Evolutionary conservation across 805 yeast genomes (phyloP), one percentile per base, ranked within the genome.

Genomic region (Scheffersomyces lignosus): DNA sequence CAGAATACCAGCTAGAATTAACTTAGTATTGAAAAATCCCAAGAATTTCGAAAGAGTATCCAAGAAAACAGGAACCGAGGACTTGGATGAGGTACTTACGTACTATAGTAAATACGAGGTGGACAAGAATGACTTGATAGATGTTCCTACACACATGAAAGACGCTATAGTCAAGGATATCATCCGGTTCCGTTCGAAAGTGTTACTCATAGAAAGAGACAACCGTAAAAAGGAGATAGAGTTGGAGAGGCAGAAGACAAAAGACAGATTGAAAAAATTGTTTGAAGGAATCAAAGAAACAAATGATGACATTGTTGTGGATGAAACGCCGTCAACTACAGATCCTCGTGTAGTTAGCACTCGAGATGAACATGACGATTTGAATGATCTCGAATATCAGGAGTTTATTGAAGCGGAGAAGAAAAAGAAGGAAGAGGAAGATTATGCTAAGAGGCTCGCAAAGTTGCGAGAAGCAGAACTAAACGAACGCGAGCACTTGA

Each of bases 51-150:
- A 56, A 24, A 49, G 33, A 18, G 31, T 38, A 1, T 25, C 51
- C 4, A 41, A 40, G 22, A 44, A 40, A 18, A 39, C 56, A n/a
- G 65, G 63, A 2, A 61, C 66, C 2, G 69, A 62, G 33, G 67
- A 60, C 40, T 45, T 64, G 37, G 66, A 60, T 32, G 55, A 62
- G 39, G 68, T 62, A 10, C 49, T 62, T 46, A 52, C 58, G 20
- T 60, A 62, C 47, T 64, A 60, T 44, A 53, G 49, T 31, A 52
- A 51, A 22, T 81, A 81, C 51, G 67, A 71, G 36, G 75, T 81
- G 22, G 83, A 81, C 50, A 66, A 70, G n/a, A 60, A 64, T 31
- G 86, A 80, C 47, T 53, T 81, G 36, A 60, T 68, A 10, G 86
- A 78, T 44, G 73, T 81, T 3, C 85, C 87, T 2, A 56, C 60